Conservation (phyloP, 495 filamentous ascomycete species). For the Talaromyces adpressus region DNA sequence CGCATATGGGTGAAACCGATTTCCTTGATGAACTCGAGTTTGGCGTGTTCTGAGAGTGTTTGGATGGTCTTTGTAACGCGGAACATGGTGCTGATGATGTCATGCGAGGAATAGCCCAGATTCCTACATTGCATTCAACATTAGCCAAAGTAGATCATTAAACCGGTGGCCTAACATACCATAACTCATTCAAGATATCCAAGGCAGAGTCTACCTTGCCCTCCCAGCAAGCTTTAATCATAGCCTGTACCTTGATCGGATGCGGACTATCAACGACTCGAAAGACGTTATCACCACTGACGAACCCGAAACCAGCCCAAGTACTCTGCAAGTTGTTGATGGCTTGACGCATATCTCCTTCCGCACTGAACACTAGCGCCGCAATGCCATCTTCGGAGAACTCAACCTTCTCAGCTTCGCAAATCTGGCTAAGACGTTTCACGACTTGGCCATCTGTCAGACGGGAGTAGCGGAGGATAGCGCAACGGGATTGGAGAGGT, state of each 20-base stretch:
- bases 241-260: conserved; percentile 95
- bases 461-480: conserved; percentile 89
- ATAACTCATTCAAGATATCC: conserved; percentile 83
- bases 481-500: conserved; percentile 91
- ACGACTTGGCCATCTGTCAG: conserved; percentile 91
- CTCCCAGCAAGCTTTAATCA: conserved; percentile 96
- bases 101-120: conserved; percentile 89
- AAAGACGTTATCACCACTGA: conserved; percentile 97
- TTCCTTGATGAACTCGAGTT: conserved; percentile 93
- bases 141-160: neutral
- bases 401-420: conserved; percentile 77
- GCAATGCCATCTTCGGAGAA: conserved; percentile 92
- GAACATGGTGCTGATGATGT: conserved; percentile 99
- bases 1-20: conserved; percentile 99
- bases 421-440: conserved; percentile 83
- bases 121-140: conserved; percentile 33
- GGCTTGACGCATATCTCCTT: conserved; percentile 98
- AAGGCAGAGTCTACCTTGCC: conserved; percentile 81
- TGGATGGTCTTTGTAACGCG: conserved; percentile 92
- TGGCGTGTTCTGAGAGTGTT: conserved; percentile 82
- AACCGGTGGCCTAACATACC: conserved; percentile 39
- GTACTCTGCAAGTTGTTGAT: conserved; percentile 99
- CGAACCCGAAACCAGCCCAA: conserved; percentile 90
- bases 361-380: conserved; percentile 90
- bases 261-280: conserved; percentile 95